phyloP scores from a whole-genome alignment of 2,329 filamentous ascomycete species.

The Cadophora sp. region DNA sequence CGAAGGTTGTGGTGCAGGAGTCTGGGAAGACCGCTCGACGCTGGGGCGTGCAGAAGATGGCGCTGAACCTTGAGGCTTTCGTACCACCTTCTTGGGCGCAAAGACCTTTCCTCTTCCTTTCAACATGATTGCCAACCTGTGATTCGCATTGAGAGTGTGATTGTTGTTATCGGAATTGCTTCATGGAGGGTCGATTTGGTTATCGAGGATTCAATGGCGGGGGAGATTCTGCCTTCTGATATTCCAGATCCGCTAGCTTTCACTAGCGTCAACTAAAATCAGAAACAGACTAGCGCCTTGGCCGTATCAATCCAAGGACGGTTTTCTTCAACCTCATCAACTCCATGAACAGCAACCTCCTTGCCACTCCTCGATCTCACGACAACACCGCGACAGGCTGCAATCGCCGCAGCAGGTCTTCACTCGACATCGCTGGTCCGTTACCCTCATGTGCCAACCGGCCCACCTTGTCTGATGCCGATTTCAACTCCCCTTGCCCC shows the following conservation, averaged over 20 bases:
- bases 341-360: conserved; percentile 20
- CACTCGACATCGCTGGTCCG: conserved; percentile 30
- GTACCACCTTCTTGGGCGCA: conserved; percentile 64
- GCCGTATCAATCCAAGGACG: conserved; percentile 5
- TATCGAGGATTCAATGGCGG: conserved; percentile 8
- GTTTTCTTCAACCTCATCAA: conserved; percentile 21
- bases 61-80: conserved; percentile 52
- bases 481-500: conserved; percentile 68
- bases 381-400: conserved; percentile 30
- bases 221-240: conserved; percentile 1
- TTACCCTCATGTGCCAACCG: conserved; percentile 44
- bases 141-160: conserved; percentile 15
- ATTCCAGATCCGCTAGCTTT: neutral
- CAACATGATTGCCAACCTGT: conserved; percentile 33
- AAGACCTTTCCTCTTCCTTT: conserved; percentile 67
- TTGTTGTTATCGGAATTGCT: neutral
- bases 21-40: conserved; percentile 47
- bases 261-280: neutral
- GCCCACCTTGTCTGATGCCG: conserved; percentile 78
- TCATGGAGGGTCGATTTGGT: neutral
- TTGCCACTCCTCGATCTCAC: conserved; percentile 21
- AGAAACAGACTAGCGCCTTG: conserved; percentile 14
- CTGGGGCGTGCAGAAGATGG: conserved; percentile 49
- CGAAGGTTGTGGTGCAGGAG: conserved; percentile 36
- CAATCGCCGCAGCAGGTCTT: conserved; percentile 27